Evolutionary conservation across 2,329 filamentous ascomycete genomes (phyloP), one percentile per base, ranked within the genome.

Genomic region (Scytalidium sp.): DNA sequence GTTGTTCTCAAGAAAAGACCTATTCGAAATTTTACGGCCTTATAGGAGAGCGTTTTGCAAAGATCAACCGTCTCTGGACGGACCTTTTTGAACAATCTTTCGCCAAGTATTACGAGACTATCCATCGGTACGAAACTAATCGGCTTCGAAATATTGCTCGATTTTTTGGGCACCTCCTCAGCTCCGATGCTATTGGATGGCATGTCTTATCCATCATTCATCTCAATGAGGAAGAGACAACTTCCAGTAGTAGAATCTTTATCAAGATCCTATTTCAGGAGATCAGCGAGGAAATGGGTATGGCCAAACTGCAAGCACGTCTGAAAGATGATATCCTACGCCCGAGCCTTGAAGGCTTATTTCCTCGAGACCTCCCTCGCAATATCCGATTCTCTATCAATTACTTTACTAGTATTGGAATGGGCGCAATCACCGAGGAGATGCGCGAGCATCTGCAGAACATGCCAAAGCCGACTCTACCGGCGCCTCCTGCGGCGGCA

Each of bases 301-400:
- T 97, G 77, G 77, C 84, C 43, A 89, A 87, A 62, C 72, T 99
- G 46, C 84, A 87, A 59, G 80, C 84, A 42, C 83, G 88, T 17
- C 79, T 97, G 70, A 83, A 79, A 57, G 91, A 96, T 59, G 88
- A 94, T 41, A 79, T 83, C 45, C 75, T 97, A 36, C 84, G 86
- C 53, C 83, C 90, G 45, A 88, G 82, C 65, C 83, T 97, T 51
- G 83, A 86, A 36, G 93, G 93, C 23, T 74, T 99, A 41, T 97
- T 99, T 76, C 94, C 94, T 0, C 86, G 77, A 53, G 92, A 97
- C 67, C 90, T 91, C 62, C 83, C 91, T 20, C 85, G 89, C 64
- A 94, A 97, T 70, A 91, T 92, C 36, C 85, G 93, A 47, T 99
- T 99, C 76, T 90, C 92, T 45, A 96, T 99, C 84, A 99, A 99